Evolutionary conservation across 2,329 filamentous ascomycete species (phyloP), one percentile per base, ranked within the genome.

Genomic region (Trichothecium sympodiale): DNA sequence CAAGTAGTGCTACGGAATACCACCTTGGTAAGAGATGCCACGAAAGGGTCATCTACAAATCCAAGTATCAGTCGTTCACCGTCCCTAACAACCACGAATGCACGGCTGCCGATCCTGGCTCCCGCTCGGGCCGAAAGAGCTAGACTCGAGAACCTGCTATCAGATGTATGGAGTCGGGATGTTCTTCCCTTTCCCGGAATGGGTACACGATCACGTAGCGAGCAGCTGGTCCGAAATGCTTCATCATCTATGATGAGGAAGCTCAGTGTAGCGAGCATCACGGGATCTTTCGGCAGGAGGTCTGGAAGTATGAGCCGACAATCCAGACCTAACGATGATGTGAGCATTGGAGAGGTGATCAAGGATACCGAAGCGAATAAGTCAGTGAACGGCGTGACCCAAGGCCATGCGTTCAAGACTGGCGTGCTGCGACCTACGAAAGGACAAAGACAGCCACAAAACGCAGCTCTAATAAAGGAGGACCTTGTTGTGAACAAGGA

Each of bases 1-100:
- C 83, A 91, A 49, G 77, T 94, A 35, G 81, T 94, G 33, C 75
- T 95, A 50, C 89, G 84, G 51, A 93, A 93, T 49, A 94, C 88
- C 1, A 79, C 79, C 46, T 71, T 74, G 3, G 64, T 75, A 32
- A 80, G 77, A 46, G 72, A 80, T 30, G 53, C 61, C 6, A 57
- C 71, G 13, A 49, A 46, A 5, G 54, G 64, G 13, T 36, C 43
- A 4, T 56, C 67, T 43, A 43, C 60, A 45, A 38, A 66, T 53
- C 37, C 65, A 54, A 65, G 69, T 25, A 77, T 93, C 42, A 80
- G 80, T 45, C 75, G 87, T 29, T 91, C 85, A 1, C 85, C 86
- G 47, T 89, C 86, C 8, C 64, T 89, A 29, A 64, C 83, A n/a
- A 76, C 74, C n/a, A 73, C 76, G 1, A 80, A 71, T 42, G 66